Evolutionary conservation across 2,329 filamentous ascomycete genomes (phyloP).

Genomic region (Tricladium varicosporioides): DNA sequence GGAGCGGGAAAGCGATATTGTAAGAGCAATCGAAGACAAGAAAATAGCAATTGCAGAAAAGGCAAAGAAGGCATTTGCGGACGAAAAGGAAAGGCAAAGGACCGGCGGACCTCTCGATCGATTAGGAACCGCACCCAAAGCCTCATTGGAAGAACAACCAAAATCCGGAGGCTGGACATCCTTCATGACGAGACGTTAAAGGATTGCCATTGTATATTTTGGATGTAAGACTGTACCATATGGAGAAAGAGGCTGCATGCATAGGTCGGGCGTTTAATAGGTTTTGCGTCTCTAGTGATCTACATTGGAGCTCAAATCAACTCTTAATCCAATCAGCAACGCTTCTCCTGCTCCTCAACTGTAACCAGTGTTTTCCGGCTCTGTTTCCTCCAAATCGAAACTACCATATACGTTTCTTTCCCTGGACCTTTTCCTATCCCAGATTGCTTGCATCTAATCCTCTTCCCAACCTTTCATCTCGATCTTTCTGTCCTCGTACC

Average conservation of each 20-base stretch:
- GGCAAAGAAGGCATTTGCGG: slow-evolving; percentile 29
- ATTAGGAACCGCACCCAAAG: slow-evolving; percentile 22
- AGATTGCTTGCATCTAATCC: neutral
- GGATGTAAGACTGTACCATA: slow-evolving; percentile 17
- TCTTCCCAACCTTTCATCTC: slow-evolving; percentile 5
- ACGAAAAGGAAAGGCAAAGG: slow-evolving; percentile 31
- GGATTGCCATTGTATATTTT: slow-evolving; percentile 6
- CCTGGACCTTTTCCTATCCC: slow-evolving; percentile 1
- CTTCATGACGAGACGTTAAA: slow-evolving; percentile 21
- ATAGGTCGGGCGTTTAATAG: slow-evolving; percentile 13
- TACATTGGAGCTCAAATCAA: slow-evolving; percentile 3
- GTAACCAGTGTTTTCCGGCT: neutral
- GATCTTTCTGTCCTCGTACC: neutral
- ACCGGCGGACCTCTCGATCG: slow-evolving; percentile 30
- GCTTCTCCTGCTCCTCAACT: slow-evolving; percentile 1
- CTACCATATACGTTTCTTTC: neutral
- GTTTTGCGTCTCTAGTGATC: neutral
- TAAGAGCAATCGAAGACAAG: slow-evolving; percentile 31
- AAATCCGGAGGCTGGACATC: slow-evolving; percentile 22
- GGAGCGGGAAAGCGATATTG: slow-evolving; percentile 26
- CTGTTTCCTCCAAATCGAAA: neutral
- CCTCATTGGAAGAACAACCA: slow-evolving; percentile 6
- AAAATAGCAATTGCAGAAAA: slow-evolving; percentile 25
- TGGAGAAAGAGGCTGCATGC: slow-evolving; percentile 9
- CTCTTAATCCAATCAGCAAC: neutral